phyloP scores from a whole-genome alignment of 108 stramenopile species.

The Heterococcus sp. region DNA sequence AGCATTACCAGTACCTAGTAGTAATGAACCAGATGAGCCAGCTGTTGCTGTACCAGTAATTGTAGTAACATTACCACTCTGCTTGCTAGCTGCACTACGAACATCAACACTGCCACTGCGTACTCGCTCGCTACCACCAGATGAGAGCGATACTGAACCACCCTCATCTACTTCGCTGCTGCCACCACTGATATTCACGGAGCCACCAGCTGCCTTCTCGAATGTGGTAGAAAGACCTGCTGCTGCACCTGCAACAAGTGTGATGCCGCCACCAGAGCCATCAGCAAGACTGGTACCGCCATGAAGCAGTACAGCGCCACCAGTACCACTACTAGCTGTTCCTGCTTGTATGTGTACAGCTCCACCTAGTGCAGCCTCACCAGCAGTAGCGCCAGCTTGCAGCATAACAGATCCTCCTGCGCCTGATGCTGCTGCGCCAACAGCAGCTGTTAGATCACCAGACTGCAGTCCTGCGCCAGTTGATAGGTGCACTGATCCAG shows the following conservation, averaged over 20 bases:
- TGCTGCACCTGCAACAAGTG: no score
- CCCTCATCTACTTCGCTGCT: background rate
- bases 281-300: no score
- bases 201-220: no score
- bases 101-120: no score
- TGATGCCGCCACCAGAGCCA: no score
- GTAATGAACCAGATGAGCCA: conserved; percentile 7
- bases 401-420: conserved; percentile 1
- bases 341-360: conserved; percentile 10
- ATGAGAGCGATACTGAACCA: no score
- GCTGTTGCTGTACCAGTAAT: conserved; percentile 1
- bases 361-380: conserved; percentile 4
- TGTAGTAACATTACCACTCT: conserved; percentile 9
- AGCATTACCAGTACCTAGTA: conserved; percentile 18
- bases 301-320: no score
- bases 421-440: conserved; percentile 2
- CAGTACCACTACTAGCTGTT: background rate
- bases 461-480: conserved; percentile 11
- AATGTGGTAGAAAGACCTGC: no score
- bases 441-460: conserved; percentile 3
- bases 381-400: conserved; percentile 11
- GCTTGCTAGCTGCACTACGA: no score
- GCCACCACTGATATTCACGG: background rate
- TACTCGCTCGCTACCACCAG: no score
- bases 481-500: conserved; percentile 2